A percentile compares a stretch with the other conserved stretches of the same genome.
Conservation (phyloP, 2,329 filamentous ascomycete species). For the Beauveria sp. region DNA sequence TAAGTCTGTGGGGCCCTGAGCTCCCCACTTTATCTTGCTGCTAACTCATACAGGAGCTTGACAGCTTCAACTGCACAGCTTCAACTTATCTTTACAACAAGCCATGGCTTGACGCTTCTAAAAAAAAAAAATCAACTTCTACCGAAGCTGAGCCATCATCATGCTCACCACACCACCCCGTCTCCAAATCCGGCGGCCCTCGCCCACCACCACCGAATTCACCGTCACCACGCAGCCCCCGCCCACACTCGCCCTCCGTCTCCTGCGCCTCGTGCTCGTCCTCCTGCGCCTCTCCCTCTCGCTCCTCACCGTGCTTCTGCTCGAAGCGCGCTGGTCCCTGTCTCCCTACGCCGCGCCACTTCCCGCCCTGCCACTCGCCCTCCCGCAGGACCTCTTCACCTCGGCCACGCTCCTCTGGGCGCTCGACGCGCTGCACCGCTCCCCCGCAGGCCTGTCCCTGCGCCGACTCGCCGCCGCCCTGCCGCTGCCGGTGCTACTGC, state of each 20-base stretch:
- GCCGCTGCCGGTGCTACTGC: conserved; percentile 33
- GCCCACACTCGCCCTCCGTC: conserved; percentile 38
- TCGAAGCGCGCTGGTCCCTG: conserved; percentile 41
- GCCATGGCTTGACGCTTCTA: background rate
- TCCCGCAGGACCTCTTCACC: conserved; percentile 15
- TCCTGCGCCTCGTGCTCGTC: conserved; percentile 37
- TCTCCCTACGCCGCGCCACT: conserved; percentile 21
- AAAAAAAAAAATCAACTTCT: background rate
- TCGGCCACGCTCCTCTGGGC: conserved; percentile 20
- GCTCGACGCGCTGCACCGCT: conserved; percentile 21
- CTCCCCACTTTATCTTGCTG: background rate
- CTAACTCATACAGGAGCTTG: background rate
- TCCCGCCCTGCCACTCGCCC: conserved; percentile 12
- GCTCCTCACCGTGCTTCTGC: conserved; percentile 36
- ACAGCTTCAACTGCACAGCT: background rate
- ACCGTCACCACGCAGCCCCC: conserved; percentile 75
- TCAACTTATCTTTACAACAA: background rate
- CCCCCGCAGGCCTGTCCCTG: conserved; percentile 25
- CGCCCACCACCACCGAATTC: conserved; percentile 86
- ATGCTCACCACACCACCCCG: conserved; percentile 58
- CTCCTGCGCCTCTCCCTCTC: conserved; percentile 36
- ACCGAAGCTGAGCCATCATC: conserved; percentile 13
- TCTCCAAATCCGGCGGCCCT: conserved; percentile 59
- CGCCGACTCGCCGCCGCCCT: conserved; percentile 24
- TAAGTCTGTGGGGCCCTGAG: accelerated